phyloP scores from a whole-genome alignment of 345 rosid species.

The Erucastrum elatum region DNA sequence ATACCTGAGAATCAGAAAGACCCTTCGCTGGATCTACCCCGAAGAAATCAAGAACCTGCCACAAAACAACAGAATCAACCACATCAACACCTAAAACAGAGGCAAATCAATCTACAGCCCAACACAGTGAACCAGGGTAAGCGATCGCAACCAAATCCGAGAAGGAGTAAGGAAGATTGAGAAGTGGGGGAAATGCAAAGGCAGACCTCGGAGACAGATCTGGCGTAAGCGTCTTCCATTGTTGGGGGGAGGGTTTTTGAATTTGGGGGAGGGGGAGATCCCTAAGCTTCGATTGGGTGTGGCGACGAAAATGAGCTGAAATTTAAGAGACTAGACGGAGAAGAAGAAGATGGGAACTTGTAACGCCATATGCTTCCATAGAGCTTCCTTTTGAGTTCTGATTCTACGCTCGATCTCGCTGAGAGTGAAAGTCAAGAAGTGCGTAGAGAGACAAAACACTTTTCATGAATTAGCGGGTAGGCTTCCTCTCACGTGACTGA shows the following conservation, averaged over 20 bases:
- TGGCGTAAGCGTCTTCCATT: constrained; percentile 95
- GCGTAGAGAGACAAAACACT: constrained; percentile 11
- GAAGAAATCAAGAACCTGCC: constrained; percentile 86
- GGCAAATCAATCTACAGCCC: not conserved
- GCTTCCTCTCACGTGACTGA: constrained; percentile 32
- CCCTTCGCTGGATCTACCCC: constrained; percentile 77
- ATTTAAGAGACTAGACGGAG: constrained; percentile 22
- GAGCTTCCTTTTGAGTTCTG: constrained; percentile 9
- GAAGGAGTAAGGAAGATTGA: not conserved
- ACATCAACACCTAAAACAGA: not conserved
- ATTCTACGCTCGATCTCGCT: constrained; percentile 24
- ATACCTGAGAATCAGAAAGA: constrained; percentile 90
- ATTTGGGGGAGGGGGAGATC: not conserved
- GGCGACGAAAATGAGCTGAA: constrained; percentile 28
- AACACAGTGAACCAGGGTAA: not conserved
- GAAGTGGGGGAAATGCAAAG: constrained; percentile 3
- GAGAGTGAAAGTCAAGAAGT: constrained; percentile 36
- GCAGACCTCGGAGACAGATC: constrained; percentile 88
- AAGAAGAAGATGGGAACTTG: constrained; percentile 21
- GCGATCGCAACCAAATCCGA: not conserved
- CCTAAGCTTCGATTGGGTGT: constrained; percentile 14
- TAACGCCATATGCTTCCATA: constrained; percentile 34
- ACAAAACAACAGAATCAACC: constrained; percentile 18
- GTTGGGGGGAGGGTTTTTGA: too few relatives aligned
- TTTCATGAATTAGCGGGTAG: constrained; percentile 25